phyloP scores from a whole-genome alignment of 768 basidiomycete species.

The Lactifluus subvellereus region DNA sequence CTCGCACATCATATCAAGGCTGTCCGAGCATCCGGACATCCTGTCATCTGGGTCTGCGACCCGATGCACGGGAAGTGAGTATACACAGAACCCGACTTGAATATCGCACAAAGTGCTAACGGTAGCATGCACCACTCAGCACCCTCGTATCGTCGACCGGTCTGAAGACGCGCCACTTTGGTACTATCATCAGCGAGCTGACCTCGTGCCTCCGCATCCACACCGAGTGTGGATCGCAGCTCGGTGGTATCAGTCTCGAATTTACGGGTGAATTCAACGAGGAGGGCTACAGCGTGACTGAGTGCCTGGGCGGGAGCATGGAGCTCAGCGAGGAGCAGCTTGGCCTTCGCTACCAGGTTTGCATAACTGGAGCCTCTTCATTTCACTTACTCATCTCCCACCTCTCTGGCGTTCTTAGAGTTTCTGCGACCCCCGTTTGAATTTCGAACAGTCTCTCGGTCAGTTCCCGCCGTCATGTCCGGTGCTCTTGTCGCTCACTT shows the following conservation, averaged over 20 bases:
- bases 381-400: background rate
- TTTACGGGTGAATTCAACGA: conserved; percentile 89
- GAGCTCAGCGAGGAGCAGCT: conserved; percentile 84
- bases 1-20: conserved; percentile 77
- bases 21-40: conserved; percentile 75
- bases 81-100: too few relatives aligned
- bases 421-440: conserved; percentile 94
- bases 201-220: conserved; percentile 80
- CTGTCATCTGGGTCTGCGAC: conserved; percentile 92
- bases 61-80: conserved; percentile 98
- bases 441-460: conserved; percentile 95
- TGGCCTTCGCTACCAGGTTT: conserved; percentile 81
- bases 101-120: background rate
- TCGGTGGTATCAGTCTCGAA: conserved; percentile 84
- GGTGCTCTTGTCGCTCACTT: background rate
- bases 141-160: conserved; percentile 76
- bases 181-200: conserved; percentile 83
- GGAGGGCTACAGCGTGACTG: conserved; percentile 61
- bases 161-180: conserved; percentile 87
- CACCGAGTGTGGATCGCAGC: conserved; percentile 57
- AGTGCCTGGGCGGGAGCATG: conserved; percentile 97
- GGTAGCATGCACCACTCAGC: conserved; percentile 35
- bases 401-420: conserved; percentile 32
- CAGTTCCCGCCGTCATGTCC: conserved; percentile 26
- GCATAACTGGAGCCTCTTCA: conserved; percentile 15